Conservation (phyloP, 2,329 filamentous ascomycete species). For the Colletotrichum tabaci region DNA sequence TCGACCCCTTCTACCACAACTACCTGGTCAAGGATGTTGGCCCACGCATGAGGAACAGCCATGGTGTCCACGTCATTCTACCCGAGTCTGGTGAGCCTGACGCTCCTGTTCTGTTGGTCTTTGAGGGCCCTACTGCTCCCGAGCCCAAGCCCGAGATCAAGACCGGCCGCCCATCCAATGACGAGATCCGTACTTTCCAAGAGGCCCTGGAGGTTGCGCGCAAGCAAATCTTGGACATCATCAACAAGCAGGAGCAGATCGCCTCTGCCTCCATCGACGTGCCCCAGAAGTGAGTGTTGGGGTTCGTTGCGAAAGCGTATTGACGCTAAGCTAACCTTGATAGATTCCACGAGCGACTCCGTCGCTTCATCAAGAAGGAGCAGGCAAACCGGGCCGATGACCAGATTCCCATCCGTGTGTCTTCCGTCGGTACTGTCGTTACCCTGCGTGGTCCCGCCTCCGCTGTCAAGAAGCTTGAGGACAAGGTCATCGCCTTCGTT, state of each 20-base stretch:
- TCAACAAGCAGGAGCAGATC: constrained; percentile 72
- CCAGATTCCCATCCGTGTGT: constrained; percentile 73
- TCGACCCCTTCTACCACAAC: constrained; percentile 86
- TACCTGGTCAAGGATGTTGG: constrained; percentile 77
- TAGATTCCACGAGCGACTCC: constrained; percentile 74
- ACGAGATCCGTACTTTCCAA: constrained; percentile 68
- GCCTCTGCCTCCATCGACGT: constrained; percentile 68
- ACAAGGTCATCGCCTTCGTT: constrained; percentile 84
- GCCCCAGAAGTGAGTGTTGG: constrained; percentile 64
- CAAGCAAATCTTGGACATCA: constrained; percentile 70
- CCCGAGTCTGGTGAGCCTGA: constrained; percentile 74
- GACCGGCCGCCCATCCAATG: constrained; percentile 47
- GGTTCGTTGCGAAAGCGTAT: neutral
- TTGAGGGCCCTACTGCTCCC: constrained; percentile 70
- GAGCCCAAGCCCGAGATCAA: constrained; percentile 43
- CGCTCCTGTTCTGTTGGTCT: constrained; percentile 79
- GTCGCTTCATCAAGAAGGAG: constrained; percentile 76
- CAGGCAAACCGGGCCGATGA: constrained; percentile 70
- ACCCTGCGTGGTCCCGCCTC: constrained; percentile 83
- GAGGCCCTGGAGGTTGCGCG: constrained; percentile 69
- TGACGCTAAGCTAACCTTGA: constrained; percentile 52
- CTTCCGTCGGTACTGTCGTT: constrained; percentile 72
- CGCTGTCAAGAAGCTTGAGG: constrained; percentile 78
- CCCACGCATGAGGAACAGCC: constrained; percentile 75
- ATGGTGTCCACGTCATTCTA: constrained; percentile 81